Evolutionary conservation across 352 stramenopile species (phyloP), one percentile per base, ranked within the genome.

Genomic region (Phytophthora hybrid): DNA sequence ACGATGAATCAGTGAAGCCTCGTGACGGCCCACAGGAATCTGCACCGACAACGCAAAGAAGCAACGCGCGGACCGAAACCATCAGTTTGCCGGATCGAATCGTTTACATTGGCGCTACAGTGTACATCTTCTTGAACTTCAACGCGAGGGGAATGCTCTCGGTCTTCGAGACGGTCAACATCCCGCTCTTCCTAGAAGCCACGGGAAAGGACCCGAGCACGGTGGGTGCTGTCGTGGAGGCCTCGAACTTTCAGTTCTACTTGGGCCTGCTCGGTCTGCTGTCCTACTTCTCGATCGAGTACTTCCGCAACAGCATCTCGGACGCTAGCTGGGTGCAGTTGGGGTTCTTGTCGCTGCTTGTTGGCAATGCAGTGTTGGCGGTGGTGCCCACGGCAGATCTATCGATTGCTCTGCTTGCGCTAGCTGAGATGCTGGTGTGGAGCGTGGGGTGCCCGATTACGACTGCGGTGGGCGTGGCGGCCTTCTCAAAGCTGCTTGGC

Each of bases 171-270:
- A 93, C 87, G 16, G 81, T 94, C 52, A 93, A 93, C 58, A 89
- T 93, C 46, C 84, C 87, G 49, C 66, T 94, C 5, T 92, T 92
- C 69, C 65, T 94, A 16, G 51, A 89, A 54, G 83, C 88, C 59
- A 92, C 83, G 18, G 82, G 80, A n/a, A 84, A 80, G 54, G 80
- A 89, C 39, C 82, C 83, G 4, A 73, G 59, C 4, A 88, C 72
- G 16, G 71, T 80, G 5, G 63, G 66, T 6, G 76, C 87, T 0
- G 84, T 93, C 4, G 72, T 90, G 31, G 75, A 75, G 34, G 85
- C 85, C 3, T 93, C 87, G 39, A 92, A 89, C 47, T 94, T 93
- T 59, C 84, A 94, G 76, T 92, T 94, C 60, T 89, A 92, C 68
- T 70, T 93, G 21, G 87, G 87, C 8, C 59, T 92, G 41, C 70